These are phyloP conservation scores for Linum lewisii DNA, from an alignment of 345 rosid genomes.

Conservation along the genomic window DNA sequence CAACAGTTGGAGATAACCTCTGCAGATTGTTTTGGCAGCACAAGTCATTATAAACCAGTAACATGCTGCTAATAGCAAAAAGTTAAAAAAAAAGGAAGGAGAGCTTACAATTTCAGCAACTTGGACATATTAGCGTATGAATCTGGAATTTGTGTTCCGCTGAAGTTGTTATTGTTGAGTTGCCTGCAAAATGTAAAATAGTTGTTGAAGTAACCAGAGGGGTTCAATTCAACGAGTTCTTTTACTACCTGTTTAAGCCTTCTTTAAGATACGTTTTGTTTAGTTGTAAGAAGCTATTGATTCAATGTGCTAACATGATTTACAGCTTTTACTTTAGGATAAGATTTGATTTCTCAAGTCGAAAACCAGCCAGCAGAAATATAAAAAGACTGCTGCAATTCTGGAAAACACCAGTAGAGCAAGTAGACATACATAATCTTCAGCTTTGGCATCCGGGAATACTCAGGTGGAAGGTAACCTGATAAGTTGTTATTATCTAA, in stretches of 20 bases:
- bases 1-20: no score
- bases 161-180: slow-evolving; percentile 34
- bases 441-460: slow-evolving; percentile 30
- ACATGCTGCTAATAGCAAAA: not conserved
- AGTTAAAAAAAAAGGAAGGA: not conserved
- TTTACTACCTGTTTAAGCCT: no score
- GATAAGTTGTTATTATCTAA: slow-evolving; percentile 42
- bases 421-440: slow-evolving; percentile 24
- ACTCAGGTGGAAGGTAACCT: slow-evolving; percentile 33
- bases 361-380: not conserved
- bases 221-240: not conserved
- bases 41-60: not conserved
- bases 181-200: slow-evolving; percentile 26
- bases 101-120: slow-evolving; percentile 31
- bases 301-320: no score
- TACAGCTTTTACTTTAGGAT: no score
- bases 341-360: no score
- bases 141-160: slow-evolving; percentile 32
- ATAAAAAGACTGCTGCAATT: not conserved
- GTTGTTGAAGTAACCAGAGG: not conserved
- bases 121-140: slow-evolving; percentile 27
- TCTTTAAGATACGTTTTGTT: no score
- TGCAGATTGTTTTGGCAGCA: no score
- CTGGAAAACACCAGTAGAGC: not conserved
- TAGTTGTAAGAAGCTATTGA: no score